Conservation (phyloP, 176 grass and related monocot species). For the Avena eriantha region DNA sequence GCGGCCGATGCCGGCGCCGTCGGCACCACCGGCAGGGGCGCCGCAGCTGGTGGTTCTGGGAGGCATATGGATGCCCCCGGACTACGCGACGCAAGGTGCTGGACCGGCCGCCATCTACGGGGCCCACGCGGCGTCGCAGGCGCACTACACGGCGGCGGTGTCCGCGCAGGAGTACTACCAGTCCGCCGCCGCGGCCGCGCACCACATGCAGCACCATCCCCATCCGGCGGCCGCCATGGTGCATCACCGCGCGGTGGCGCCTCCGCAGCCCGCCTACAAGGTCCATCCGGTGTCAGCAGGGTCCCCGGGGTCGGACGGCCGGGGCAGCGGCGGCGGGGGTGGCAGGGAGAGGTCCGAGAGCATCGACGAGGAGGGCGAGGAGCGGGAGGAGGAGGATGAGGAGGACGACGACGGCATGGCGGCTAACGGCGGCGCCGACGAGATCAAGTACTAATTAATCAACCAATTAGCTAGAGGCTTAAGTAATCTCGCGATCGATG, state of each 20-base stretch:
- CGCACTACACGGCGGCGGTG: slow-evolving; percentile 67
- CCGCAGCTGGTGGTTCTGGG: slow-evolving; percentile 87
- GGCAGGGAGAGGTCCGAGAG: slow-evolving; percentile 81
- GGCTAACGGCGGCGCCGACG: slow-evolving; percentile 23
- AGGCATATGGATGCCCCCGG: slow-evolving; percentile 89
- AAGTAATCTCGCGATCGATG: not conserved
- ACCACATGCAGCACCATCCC: slow-evolving; percentile 66
- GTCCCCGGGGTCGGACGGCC: slow-evolving; percentile 66
- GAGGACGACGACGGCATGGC: slow-evolving; percentile 54
- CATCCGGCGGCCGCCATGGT: slow-evolving; percentile 41
- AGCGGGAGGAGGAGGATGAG: slow-evolving; percentile 51
- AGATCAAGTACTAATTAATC: slow-evolving; percentile 35
- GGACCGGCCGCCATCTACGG: slow-evolving; percentile 65
- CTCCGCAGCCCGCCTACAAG: slow-evolving; percentile 41
- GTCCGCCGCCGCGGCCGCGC: slow-evolving; percentile 42
- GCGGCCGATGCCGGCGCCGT: slow-evolving; percentile 59
- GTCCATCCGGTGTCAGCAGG: slow-evolving; percentile 16
- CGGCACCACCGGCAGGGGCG: slow-evolving; percentile 35
- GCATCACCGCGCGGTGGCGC: slow-evolving; percentile 37
- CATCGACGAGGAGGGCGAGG: slow-evolving; percentile 78
- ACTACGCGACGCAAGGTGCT: slow-evolving; percentile 70
- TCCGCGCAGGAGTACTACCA: slow-evolving; percentile 75
- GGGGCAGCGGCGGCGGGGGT: slow-evolving; percentile 42
- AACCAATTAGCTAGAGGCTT: not conserved
- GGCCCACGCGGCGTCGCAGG: slow-evolving; percentile 59